These are phyloP conservation scores for Linnemannia zychae DNA, from an alignment of 192 early-diverging fungal species.

Conservation along the genomic window DNA sequence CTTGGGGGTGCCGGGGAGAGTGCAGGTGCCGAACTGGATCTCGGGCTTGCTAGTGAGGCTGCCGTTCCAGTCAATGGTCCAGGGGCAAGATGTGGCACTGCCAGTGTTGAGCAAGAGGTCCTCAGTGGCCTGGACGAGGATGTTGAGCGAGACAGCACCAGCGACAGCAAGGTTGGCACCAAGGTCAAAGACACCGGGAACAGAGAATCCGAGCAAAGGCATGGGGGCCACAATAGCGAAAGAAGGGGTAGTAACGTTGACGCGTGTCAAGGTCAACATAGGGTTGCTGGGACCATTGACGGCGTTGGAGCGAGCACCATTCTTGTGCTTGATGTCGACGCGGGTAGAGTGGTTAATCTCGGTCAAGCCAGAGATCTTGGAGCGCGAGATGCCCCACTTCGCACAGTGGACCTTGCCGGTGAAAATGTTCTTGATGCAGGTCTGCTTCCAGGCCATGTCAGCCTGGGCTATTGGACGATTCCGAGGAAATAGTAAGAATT, in stretches of 20 bases:
- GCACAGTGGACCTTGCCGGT: slow-evolving; percentile 36
- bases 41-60: slow-evolving; percentile 18
- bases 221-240: slow-evolving; percentile 24
- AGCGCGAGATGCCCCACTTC: slow-evolving; percentile 39
- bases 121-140: slow-evolving; percentile 43
- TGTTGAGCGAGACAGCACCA: slow-evolving; percentile 12
- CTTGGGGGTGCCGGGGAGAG: slow-evolving; percentile 33
- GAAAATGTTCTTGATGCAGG: slow-evolving; percentile 46
- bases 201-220: slow-evolving; percentile 36
- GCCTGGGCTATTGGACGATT: slow-evolving; percentile 27
- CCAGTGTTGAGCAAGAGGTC: slow-evolving; percentile 51
- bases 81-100: slow-evolving; percentile 28
- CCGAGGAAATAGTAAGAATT: not conserved
- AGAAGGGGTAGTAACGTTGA: slow-evolving; percentile 31
- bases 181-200: slow-evolving; percentile 49
- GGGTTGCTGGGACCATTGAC: not conserved
- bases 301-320: slow-evolving; percentile 6
- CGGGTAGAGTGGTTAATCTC: slow-evolving; percentile 37
- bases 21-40: slow-evolving; percentile 47
- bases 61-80: slow-evolving; percentile 52
- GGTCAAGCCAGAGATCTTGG: slow-evolving; percentile 44
- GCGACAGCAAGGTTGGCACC: slow-evolving; percentile 25
- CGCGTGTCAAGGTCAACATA: slow-evolving; percentile 35
- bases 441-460: slow-evolving; percentile 45
- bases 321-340: slow-evolving; percentile 23